Base-by-base conservation (phyloP, 371 early-diverging fungal species). In the Saksenaea vasiformis region DNA sequence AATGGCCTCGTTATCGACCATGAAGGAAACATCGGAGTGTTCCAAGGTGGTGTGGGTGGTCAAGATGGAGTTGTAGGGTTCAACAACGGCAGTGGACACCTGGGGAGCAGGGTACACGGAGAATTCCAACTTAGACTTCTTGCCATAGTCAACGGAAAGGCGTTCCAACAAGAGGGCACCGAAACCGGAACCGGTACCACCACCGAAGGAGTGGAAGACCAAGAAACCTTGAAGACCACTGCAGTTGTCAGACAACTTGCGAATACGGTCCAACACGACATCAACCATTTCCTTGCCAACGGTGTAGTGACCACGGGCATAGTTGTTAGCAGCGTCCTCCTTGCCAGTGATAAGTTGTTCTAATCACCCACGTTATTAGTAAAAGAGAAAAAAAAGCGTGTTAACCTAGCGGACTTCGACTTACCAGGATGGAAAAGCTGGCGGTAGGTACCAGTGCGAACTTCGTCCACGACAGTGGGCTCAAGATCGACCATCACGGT, bases 271-370 rank as follows among this genome's bases (percentile, higher is more conserved):
- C 62, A 98, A 86, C 60, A 96, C 97, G 56, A 86, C 78, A 85
- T 99, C 99, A 64, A 98, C 93, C 60, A 98, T 91, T 80, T 97
- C 98, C 89, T 98, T 98, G 66, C 99, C 99, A 67, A 97, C 92
- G 61, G 99, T 98, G 90, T 98, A 99, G 89, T 99, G 98, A 77
- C 99, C 99, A 90, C 98, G 93, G 58, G 99, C 99, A 79, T 98
- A 99, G 93, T 98, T 98, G 91, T 99, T 98, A 76, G 98, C 99
- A 36, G 99, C 99, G 83, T 98, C 99, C 83, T 98, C 98, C 89
- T 98, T 97, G 72, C 99, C 99, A 68, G 92, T 91, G 84, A 99
- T 97, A 73, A 99, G 85, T 88, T 96, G 95, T 74, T 95, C 94
- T 68, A 62, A 7, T 24, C 96, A 97, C 31, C n/a, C n/a, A n/a